phyloP scores from a whole-genome alignment of 2,329 filamentous ascomycete genomes.

The Alternaria rosae region DNA sequence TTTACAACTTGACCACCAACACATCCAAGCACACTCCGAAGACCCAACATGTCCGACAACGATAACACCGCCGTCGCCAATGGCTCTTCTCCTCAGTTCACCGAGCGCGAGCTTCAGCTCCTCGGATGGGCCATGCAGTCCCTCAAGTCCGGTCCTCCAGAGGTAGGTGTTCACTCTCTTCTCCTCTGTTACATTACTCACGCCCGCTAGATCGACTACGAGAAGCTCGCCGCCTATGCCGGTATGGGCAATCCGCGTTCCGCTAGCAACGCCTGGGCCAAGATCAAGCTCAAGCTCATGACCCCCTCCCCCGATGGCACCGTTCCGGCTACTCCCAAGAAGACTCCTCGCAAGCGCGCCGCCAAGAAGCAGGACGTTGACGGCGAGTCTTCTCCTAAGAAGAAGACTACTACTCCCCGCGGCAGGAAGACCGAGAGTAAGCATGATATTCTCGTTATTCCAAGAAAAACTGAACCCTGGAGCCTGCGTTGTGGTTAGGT shows the following conservation, averaged over 20 bases:
- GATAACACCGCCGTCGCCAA: constrained; percentile 16
- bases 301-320: constrained; percentile 12
- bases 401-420: constrained; percentile 31
- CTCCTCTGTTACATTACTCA: constrained; percentile 7
- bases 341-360: constrained; percentile 40
- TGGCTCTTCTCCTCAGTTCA: constrained; percentile 33
- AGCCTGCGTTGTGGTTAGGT: background rate
- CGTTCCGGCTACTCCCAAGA: constrained; percentile 30
- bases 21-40: background rate
- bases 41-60: constrained; percentile 36
- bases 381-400: constrained; percentile 43
- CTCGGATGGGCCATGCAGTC: constrained; percentile 48
- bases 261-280: constrained; percentile 49
- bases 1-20: background rate
- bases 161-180: constrained; percentile 23
- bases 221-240: constrained; percentile 45
- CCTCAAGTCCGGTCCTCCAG: constrained; percentile 47
- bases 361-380: constrained; percentile 44
- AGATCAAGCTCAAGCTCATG: constrained; percentile 45
- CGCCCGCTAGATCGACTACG: constrained; percentile 46
- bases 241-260: constrained; percentile 49
- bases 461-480: no score
- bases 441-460: no score
- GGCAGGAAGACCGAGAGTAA: constrained; percentile 33
- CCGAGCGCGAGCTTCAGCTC: constrained; percentile 46